Evolutionary conservation across 2,329 filamentous ascomycete species (phyloP).

Genomic region (Tolypocladium ovalisporum): DNA sequence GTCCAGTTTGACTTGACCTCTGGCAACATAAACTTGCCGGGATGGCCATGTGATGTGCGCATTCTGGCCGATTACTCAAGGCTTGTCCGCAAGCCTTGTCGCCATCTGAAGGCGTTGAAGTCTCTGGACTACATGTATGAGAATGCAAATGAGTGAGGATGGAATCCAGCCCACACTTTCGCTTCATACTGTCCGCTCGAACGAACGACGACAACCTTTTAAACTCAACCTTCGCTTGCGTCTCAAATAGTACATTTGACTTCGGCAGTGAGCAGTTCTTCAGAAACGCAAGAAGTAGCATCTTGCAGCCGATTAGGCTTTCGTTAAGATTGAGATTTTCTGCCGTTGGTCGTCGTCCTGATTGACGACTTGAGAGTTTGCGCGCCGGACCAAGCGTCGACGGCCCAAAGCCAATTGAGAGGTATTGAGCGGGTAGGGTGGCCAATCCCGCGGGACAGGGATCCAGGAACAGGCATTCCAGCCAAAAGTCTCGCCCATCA

Average conservation of each 20-base stretch:
- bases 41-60: neutral
- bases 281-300: no score
- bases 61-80: neutral
- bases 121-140: no score
- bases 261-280: no score
- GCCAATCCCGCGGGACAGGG: neutral
- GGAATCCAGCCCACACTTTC: no score
- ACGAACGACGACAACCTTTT: no score
- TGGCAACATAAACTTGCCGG: neutral
- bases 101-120: no score
- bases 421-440: neutral
- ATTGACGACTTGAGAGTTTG: neutral
- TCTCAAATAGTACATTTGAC: no score
- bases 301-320: neutral
- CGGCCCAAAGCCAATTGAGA: neutral
- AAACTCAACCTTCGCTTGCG: no score
- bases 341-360: neutral
- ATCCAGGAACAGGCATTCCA: neutral
- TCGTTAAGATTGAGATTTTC: neutral
- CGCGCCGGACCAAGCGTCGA: neutral
- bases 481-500: neutral
- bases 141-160: no score
- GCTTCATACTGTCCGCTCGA: no score
- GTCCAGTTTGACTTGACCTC: neutral
- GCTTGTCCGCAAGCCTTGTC: neutral